phyloP scores from a whole-genome alignment of 768 basidiomycete genomes.

The Tylopilus sp. region DNA sequence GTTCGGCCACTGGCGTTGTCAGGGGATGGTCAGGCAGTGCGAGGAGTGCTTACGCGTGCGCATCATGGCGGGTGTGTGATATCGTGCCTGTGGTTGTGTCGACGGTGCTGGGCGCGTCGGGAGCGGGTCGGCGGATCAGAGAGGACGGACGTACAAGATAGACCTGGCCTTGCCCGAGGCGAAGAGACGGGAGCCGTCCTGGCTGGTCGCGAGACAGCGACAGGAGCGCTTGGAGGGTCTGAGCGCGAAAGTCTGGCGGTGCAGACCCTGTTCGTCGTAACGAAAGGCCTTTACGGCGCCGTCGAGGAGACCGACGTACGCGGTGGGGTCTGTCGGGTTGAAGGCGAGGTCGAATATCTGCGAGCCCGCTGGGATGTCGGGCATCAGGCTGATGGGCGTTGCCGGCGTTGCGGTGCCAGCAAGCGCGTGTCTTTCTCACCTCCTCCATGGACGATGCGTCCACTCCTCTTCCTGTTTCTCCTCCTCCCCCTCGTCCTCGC shows the following conservation, averaged over 20 bases:
- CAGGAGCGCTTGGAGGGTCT: conserved; percentile 83
- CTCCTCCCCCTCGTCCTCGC: conserved; percentile 31
- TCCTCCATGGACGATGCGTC: conserved; percentile 37
- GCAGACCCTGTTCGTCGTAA: conserved; percentile 69
- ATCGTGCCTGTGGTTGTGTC: conserved; percentile 59
- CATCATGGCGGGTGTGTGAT: conserved; percentile 44
- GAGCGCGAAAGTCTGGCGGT: conserved; percentile 54
- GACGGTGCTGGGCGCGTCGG: conserved; percentile 47
- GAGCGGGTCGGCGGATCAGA: background rate
- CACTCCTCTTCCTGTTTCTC: conserved; percentile 20
- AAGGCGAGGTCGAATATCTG: conserved; percentile 91
- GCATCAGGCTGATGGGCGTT: conserved; percentile 36
- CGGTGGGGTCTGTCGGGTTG: conserved; percentile 67
- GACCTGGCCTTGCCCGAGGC: conserved; percentile 80
- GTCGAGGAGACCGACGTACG: conserved; percentile 76
- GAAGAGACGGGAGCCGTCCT: conserved; percentile 67
- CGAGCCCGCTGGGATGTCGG: conserved; percentile 64
- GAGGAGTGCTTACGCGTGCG: conserved; percentile 61
- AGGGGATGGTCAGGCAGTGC: conserved; percentile 15
- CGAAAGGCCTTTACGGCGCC: conserved; percentile 80
- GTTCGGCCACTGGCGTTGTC: conserved; percentile 33
- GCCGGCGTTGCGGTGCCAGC: too few species aligned
- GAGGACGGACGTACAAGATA: conserved; percentile 57
- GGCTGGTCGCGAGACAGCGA: conserved; percentile 64
- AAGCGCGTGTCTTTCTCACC: background rate